Conservation (phyloP, 768 basidiomycete genomes). For the Macrocybe gigantea region DNA sequence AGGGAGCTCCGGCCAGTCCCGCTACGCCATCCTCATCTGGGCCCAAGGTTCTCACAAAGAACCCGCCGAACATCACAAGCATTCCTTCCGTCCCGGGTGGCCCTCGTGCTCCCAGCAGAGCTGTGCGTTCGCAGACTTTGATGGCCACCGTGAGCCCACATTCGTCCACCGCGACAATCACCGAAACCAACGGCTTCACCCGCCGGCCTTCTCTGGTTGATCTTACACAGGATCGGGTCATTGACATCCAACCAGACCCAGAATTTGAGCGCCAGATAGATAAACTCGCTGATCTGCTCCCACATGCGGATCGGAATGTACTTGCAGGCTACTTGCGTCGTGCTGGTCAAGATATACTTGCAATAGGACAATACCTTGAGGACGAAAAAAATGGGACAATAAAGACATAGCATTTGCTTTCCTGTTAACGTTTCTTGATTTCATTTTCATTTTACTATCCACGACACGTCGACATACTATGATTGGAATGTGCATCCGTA, state of each 20-base stretch:
- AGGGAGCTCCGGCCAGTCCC: conserved; percentile 12
- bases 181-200: conserved; percentile 23
- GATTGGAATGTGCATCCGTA: conserved; percentile 1
- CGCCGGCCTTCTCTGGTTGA: conserved; percentile 35
- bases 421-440: conserved; percentile 7
- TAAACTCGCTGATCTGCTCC: conserved; percentile 63
- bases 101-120: conserved; percentile 56
- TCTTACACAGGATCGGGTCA: conserved; percentile 19
- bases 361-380: conserved; percentile 83
- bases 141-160: conserved; percentile 31
- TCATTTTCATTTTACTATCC: conserved; percentile 4
- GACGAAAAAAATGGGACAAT: conserved; percentile 75
- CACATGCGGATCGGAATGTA: conserved; percentile 62
- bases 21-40: conserved; percentile 16
- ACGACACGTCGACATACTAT: conserved; percentile 2
- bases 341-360: conserved; percentile 74
- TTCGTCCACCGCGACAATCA: conserved; percentile 14
- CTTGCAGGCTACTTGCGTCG: conserved; percentile 69
- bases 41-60: conserved; percentile 17
- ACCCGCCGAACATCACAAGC: conserved; percentile 20
- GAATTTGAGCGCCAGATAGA: conserved; percentile 68
- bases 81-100: conserved; percentile 65
- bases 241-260: conserved; percentile 34
- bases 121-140: conserved; percentile 65
- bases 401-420: conserved; percentile 19